These are phyloP conservation scores for Rubia tinctorum DNA, from an alignment of 305 asterid genomes.

Conservation along the genomic window DNA sequence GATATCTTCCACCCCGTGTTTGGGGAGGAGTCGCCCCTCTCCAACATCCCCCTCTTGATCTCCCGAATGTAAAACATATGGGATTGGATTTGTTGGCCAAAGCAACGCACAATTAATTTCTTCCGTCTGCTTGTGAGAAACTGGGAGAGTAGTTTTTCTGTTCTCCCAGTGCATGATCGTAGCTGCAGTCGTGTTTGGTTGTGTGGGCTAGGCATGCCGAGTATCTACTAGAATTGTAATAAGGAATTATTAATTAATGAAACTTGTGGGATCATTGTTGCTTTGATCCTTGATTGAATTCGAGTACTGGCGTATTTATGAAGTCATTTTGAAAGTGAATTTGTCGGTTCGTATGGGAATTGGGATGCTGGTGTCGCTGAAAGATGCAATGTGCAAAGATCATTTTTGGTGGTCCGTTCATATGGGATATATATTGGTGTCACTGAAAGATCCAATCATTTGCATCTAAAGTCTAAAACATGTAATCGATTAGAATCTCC, in stretches of 20 bases:
- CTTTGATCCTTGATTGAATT: neutral
- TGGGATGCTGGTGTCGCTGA: no score
- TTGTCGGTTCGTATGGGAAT: no score
- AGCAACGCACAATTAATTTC: neutral
- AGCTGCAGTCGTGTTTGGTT: constrained; percentile 24
- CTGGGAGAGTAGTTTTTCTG: constrained; percentile 23
- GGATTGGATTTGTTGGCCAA: constrained; percentile 8
- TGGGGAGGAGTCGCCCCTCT: constrained; percentile 66
- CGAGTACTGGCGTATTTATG: neutral
- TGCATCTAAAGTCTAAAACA: neutral
- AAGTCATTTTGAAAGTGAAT: neutral
- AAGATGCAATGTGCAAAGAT: no score
- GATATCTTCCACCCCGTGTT: constrained; percentile 77
- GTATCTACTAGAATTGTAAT: neutral
- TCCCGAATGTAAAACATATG: constrained; percentile 55
- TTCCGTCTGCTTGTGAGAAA: constrained; percentile 39
- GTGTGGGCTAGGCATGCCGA: neutral
- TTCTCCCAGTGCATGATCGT: constrained; percentile 44
- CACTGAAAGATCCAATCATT: neutral
- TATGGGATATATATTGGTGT: neutral
- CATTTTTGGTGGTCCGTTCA: no score
- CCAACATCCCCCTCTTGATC: constrained; percentile 64
- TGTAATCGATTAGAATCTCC: no score
- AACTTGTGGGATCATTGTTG: neutral
- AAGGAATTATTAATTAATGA: neutral